Conservation (phyloP, 805 yeast species). For the Ogataea degrootiae region DNA sequence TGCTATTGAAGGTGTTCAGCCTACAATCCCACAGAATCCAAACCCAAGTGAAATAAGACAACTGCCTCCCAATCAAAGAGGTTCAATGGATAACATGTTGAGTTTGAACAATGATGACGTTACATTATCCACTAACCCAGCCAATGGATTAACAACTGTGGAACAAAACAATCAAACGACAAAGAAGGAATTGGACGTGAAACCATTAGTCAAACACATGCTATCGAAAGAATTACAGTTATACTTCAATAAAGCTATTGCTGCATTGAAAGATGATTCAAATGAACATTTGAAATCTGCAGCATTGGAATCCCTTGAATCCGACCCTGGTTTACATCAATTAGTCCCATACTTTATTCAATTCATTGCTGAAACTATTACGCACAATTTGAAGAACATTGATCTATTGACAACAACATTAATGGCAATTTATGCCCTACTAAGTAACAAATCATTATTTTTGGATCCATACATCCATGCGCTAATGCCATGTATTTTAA, state of each 20-base stretch:
- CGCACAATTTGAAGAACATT: conserved; percentile 75
- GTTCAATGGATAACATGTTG: conserved; percentile 66
- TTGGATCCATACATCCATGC: conserved; percentile 96
- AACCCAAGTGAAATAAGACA: conserved; percentile 70
- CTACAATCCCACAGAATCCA: conserved; percentile 96
- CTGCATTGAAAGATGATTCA: conserved; percentile 61
- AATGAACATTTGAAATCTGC: conserved; percentile 62
- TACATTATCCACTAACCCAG: conserved; percentile 23
- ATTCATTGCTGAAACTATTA: conserved; percentile 91
- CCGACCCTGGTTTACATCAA: conserved; percentile 96
- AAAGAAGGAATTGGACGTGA: conserved; percentile 56
- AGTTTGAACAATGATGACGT: conserved; percentile 47
- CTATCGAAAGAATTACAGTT: conserved; percentile 90
- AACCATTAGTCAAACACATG: conserved; percentile 92
- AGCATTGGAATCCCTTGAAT: conserved; percentile 76
- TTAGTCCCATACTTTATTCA: conserved; percentile 94
- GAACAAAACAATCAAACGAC: conserved; percentile 19
- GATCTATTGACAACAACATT: conserved; percentile 75
- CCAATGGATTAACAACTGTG: conserved; percentile 25
- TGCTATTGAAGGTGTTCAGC: conserved; percentile 98
- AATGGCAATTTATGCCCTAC: conserved; percentile 79
- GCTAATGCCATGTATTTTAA: conserved; percentile 91
- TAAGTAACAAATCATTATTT: conserved; percentile 79
- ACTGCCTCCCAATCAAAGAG: conserved; percentile 74
- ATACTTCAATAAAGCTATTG: conserved; percentile 85